Base-by-base conservation (phyloP, 495 filamentous ascomycete genomes). In the Neurospora sp. region DNA sequence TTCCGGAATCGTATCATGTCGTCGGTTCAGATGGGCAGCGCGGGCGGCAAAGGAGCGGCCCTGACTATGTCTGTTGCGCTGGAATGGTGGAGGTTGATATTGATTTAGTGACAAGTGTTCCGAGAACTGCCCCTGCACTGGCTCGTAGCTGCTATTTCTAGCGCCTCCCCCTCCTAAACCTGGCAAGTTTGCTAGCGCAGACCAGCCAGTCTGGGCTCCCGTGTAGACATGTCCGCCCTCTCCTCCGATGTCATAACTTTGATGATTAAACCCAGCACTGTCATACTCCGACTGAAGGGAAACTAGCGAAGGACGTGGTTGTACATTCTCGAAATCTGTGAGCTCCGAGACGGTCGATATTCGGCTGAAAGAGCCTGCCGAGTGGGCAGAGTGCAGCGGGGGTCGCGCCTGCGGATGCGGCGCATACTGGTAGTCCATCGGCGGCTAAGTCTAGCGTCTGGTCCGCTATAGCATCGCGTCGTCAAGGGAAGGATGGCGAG, bases 281-380 rank as follows among this genome's bases (percentile, higher is more conserved):
- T 80, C 79, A 11, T 66, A 66, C 18, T 74, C 70, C 14, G 84
- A 83, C 71, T 81, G 81, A 14, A 85, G 78, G 41, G 84, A 84
- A 7, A 84, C 79, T 37, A 84, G 79, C 0, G 83, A 84, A 40
- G 84, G 83, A 20, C 83, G 82, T 5, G 78, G 75, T 20, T 77
- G 82, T 69, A 83, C 71, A 62, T 71, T 78, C 59, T 78, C 79
- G 42, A 76, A 74, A 42, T 81, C 81, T 44, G 77, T 75, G 37
- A 80, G 77, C 69, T 85, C 83, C 39, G 83, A 85, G 11, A 86
- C 70, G 42, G 78, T 81, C 39, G 84, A 84, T 70, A 86, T 83
- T 74, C 84, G 81, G 71, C 81, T 82, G 73, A 86, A 74, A 39
- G 76, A 70, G 39, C 78, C 70, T 40, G 73, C 62, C 14, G 76